Evolutionary conservation across 352 stramenopile species (phyloP), one percentile per base, ranked within the genome.

Genomic region (Pythium oligandrum): DNA sequence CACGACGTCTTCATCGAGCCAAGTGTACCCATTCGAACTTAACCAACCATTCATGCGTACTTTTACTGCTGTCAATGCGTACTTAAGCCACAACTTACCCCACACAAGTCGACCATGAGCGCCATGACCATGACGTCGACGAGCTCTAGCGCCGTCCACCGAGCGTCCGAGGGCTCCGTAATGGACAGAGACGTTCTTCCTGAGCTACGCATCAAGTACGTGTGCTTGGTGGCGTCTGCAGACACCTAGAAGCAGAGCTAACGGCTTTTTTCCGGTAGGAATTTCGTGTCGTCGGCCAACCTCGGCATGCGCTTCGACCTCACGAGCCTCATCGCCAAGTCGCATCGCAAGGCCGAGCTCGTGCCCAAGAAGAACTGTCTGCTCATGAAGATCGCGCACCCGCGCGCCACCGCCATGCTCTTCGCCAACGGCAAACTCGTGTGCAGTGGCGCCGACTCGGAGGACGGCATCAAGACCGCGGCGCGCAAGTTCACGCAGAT

Each of bases 321-420:
- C 46, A 68, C 70, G 33, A 83, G 71, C 40, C 64, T 91, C 6
- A 53, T 90, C 54, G 60, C 75, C 56, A 93, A 92, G 65, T 90
- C 83, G 11, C 76, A 88, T 45, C 75, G 78, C 51, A 66, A 64
- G 30, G 80, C 81, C 6, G 83, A 93, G 68, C 69, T 91, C 35
- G 78, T 89, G 33, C 78, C 83, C 30, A 93, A 91, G 71, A 90
- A 90, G 53, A 93, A 93, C 66, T 93, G 83, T 51, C 71, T 93
- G 12, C 55, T 93, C 8, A 88, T 93, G 73, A 93, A 93, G 63
- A 62, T 93, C 39, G 44, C 73, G 40, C 58, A 68, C 35, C 83
- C 80, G n/a, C 75, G 73, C 39, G 70, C 80, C 26, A 92, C 80
- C 2, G 83, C 83, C 40, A 91, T 93, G 81, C 75, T 93, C 37